Evolutionary conservation across 2,329 filamentous ascomycete genomes (phyloP).

Genomic region (Stylonectria norvegica): DNA sequence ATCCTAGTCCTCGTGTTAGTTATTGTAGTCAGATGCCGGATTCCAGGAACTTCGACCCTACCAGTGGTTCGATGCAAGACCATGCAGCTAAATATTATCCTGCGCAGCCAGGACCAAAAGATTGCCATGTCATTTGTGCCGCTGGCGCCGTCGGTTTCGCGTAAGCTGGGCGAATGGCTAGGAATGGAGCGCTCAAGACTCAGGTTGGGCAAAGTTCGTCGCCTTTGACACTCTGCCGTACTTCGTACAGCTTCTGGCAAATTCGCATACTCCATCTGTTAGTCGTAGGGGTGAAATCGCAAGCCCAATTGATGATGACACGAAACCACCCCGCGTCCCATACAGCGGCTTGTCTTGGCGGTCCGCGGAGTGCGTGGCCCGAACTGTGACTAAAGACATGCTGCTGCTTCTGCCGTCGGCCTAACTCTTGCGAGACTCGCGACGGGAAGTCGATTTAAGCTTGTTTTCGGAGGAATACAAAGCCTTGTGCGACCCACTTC

Average conservation of each 20-base stretch:
- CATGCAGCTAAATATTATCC: no score
- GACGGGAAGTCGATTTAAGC: background rate
- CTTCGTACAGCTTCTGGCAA: no score
- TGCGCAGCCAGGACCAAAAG: no score
- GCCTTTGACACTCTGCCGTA: no score
- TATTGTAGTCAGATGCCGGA: no score
- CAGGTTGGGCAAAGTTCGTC: background rate
- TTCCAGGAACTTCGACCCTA: no score
- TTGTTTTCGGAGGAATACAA: slow-evolving; percentile 14
- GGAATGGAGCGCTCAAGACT: no score
- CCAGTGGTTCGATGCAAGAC: no score
- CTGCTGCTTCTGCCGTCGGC: background rate
- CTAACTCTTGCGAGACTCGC: background rate
- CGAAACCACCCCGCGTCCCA: slow-evolving; percentile 3
- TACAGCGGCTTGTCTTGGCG: slow-evolving; percentile 4
- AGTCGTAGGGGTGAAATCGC: slow-evolving; percentile 6
- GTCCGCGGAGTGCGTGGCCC: slow-evolving; percentile 12
- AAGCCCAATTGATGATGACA: slow-evolving; percentile 21
- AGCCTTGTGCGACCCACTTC: slow-evolving; percentile 9
- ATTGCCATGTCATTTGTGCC: no score
- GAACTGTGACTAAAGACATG: slow-evolving; percentile 14
- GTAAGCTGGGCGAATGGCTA: no score
- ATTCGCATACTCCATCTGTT: background rate
- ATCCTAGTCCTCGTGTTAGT: no score
- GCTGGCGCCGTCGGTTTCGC: no score